Base-by-base conservation (phyloP, 116 monocot species). In the Phalaenopsis hybrid region DNA sequence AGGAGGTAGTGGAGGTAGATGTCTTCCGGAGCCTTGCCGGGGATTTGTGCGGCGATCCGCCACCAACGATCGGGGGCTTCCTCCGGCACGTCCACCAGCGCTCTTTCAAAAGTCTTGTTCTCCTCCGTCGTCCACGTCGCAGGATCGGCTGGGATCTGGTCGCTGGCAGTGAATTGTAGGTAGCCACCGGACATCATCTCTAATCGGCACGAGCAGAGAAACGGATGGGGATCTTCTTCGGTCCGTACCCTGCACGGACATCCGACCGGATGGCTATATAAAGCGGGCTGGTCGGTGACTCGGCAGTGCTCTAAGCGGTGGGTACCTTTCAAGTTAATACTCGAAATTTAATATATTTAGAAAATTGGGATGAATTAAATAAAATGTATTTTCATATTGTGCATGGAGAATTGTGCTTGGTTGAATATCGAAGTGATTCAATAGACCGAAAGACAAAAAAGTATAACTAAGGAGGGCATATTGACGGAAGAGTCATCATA, bases 51-150 rank as follows among this genome's bases (percentile, higher is more conserved):
- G 5, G 89, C 81, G 50, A 89, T 80, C 57, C 76, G 79, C 69
- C 45, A 33, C 89, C 89, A 89, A 18, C 89, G 81, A 48, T 89
- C 67, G 37, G 84, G 86, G 3, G 84, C 80, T 6, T 84, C 82
- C 50, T 89, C 89, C 76, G 89, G 89, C 68, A 77, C 81, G 28
- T 79, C 23, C 12, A 86, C 86, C 18, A 89, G 68, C 37, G 89
- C 81, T 61, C 59, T 86, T 58, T 89, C 89, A 76, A 89, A 89
- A 23, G 20, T 31, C 82, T 89, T 89, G 79, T 89, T 83, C 77
- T 89, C 89, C 23, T 2, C 20, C 61, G 43, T 77, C 34, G 79
- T 86, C 89, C 89, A 89, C 25, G 50, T 43, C 50, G 50, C 49
- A 5, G 45, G 75, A 8, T 18, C 17, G 31, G 45, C 75, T 1